Percentiles rank a stretch among this genome's conserved stretches.
These are phyloP conservation scores for Arctium lappa DNA, from an alignment of 129 eudicot species.

Conservation along the genomic window DNA sequence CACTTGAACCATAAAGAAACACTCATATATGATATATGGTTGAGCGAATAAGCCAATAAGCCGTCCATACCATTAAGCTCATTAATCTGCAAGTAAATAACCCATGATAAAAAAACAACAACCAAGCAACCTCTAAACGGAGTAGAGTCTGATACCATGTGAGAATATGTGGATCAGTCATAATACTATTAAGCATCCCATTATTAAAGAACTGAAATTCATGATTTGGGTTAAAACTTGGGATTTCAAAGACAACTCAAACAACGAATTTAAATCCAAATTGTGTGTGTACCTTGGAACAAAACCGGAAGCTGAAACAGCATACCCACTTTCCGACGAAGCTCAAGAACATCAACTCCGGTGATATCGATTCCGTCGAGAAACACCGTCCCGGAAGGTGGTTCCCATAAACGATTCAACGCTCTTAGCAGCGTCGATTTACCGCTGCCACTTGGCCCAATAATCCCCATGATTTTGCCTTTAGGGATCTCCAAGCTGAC, in stretches of 20 bases:
- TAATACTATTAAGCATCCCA: too few relatives aligned
- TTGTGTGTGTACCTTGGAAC: constrained; percentile 59
- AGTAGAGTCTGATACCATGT: too few relatives aligned
- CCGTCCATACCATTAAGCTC: too few relatives aligned
- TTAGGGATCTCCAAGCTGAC: constrained; percentile 63
- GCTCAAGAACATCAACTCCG: constrained; percentile 65
- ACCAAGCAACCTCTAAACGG: too few relatives aligned
- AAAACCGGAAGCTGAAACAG: constrained; percentile 91
- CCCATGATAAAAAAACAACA: too few relatives aligned
- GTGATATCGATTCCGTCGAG: constrained; percentile 80
- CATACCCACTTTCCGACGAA: constrained; percentile 90
- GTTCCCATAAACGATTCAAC: constrained; percentile 87
- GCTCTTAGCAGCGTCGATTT: constrained; percentile 87
- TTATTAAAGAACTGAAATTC: not conserved
- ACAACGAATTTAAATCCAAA: not conserved
- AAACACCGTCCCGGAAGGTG: constrained; percentile 67
- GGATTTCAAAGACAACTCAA: not conserved
- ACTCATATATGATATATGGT: too few relatives aligned
- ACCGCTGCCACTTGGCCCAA: constrained; percentile 99
- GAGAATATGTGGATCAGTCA: too few relatives aligned
- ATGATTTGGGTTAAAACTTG: not conserved
- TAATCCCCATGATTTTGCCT: constrained; percentile 80
- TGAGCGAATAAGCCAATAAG: too few relatives aligned
- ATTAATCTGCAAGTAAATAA: too few relatives aligned
- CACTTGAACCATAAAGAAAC: too few relatives aligned